Percentiles rank a stretch among this genome's conserved stretches.
Conservation (phyloP, 768 basidiomycete genomes). For the Tremella yokohamensis region DNA sequence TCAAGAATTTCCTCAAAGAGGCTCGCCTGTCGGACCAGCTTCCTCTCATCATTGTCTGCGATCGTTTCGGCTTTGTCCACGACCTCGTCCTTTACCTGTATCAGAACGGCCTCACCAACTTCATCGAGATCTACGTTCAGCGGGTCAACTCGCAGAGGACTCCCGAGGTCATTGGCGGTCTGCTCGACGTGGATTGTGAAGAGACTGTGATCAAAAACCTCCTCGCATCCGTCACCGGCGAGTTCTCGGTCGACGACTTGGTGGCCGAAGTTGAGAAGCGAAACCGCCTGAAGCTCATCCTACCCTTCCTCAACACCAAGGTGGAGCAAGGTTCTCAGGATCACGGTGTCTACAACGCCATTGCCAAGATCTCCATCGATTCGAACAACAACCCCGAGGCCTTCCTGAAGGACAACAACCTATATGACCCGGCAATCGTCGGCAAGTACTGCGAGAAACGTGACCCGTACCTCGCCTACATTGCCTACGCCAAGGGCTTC, state of each 20-base stretch:
- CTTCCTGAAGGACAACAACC: slow-evolving; percentile 97
- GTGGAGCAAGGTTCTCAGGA: slow-evolving; percentile 94
- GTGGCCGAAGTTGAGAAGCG: slow-evolving; percentile 95
- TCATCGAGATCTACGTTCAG: slow-evolving; percentile 99
- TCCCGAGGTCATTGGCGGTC: slow-evolving; percentile 92
- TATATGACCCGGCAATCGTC: slow-evolving; percentile 94
- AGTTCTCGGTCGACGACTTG: slow-evolving; percentile 96
- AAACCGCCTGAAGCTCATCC: slow-evolving; percentile 91
- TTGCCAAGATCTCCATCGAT: slow-evolving; percentile 98
- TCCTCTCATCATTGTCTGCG: slow-evolving; percentile 98
- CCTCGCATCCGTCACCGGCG: slow-evolving; percentile 89
- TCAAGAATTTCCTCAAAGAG: slow-evolving; percentile 99
- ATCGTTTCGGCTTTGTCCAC: slow-evolving; percentile 99
- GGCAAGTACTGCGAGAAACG: slow-evolving; percentile 99
- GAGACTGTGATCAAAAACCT: slow-evolving; percentile 91
- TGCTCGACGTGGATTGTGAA: slow-evolving; percentile 97
- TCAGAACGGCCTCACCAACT: slow-evolving; percentile 91
- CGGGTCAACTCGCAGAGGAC: slow-evolving; percentile 95
- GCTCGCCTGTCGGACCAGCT: slow-evolving; percentile 94
- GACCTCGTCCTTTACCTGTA: slow-evolving; percentile 97
- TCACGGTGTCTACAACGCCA: slow-evolving; percentile 87
- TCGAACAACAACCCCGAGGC: slow-evolving; percentile 97
- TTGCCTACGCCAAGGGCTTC: slow-evolving; percentile 97
- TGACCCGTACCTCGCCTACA: slow-evolving; percentile 97
- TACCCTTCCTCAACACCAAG: slow-evolving; percentile 93